Base-by-base conservation (phyloP, 2,329 filamentous ascomycete species). In the Scleromitrula shiraiana region DNA sequence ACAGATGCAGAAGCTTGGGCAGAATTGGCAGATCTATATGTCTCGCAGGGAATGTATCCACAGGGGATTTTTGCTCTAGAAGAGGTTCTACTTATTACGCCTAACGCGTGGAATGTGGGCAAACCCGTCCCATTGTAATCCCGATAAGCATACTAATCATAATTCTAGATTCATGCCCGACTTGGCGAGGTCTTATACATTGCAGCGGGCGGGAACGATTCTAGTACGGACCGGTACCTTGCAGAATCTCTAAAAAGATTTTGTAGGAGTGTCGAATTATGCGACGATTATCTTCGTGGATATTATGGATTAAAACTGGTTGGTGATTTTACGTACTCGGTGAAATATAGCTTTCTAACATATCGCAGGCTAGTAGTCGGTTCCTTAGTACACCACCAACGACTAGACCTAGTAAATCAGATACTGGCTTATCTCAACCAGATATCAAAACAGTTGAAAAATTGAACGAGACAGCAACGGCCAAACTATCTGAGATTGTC, bases 1-100 rank as follows among this genome's bases (percentile, higher is more conserved):
- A 95, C 87, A 2, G 93, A 98, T 69, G 82, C 84, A 5, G 93
- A 98, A 70, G 83, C 86, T 8, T 98, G 93, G 93, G 80, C 88
- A 44, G 93, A 98, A 69, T 73, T 97, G 57, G 80, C 87, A 45
- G 88, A 95, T 63, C 69, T 96, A 52, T 97, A 98, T 67, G 74
- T 89, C 24, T 75, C 75, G 17, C 85, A 91, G 62, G 88, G 85
- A 1, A 68, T 91, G 59, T 88, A 85, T 62, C 70, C 82, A 12
- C 91, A 97, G 66, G 86, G 89, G 32, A 81, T 95, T 42, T 95
- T 85, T 66, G 84, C 88, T 51, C 70, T 95, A 37, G 93, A 98
- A 65, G 93, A 98, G 66, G 88, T 95, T 17, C 68, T 98, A 37
- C 72, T 97, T 43, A 74, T 95, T 49, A 78, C 81, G 45, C 91